phyloP scores from a whole-genome alignment of 352 stramenopile species.

The Pythium scleroteichum region DNA sequence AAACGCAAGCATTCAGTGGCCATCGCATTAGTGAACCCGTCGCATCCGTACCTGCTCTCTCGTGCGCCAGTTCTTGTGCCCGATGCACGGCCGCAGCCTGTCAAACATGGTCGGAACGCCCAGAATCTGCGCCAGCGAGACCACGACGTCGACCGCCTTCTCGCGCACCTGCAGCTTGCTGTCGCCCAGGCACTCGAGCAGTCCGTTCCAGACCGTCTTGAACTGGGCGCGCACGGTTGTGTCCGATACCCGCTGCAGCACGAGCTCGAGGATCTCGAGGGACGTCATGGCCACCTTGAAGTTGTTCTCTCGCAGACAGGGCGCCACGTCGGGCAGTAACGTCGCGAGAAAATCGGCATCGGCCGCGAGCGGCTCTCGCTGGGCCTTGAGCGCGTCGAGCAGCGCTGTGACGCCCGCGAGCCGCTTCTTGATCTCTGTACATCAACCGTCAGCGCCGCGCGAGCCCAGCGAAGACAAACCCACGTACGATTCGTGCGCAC shows the following conservation, averaged over 20 bases:
- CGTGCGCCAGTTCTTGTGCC: slow-evolving; percentile 86
- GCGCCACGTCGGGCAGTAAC: slow-evolving; percentile 56
- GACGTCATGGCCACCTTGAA: slow-evolving; percentile 71
- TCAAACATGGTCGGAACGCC: slow-evolving; percentile 65
- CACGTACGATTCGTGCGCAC: slow-evolving; percentile 56
- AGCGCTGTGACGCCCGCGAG: slow-evolving; percentile 64
- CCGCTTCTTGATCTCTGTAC: slow-evolving; percentile 80
- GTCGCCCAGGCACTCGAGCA: slow-evolving; percentile 77
- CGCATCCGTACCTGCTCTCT: slow-evolving; percentile 79
- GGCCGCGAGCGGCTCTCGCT: slow-evolving; percentile 24
- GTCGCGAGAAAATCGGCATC: slow-evolving; percentile 41
- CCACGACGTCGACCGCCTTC: slow-evolving; percentile 73
- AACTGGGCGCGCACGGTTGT: slow-evolving; percentile 48
- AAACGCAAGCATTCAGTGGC: not conserved
- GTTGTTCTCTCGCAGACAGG: slow-evolving; percentile 84
- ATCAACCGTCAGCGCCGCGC: not conserved
- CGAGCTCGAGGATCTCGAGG: slow-evolving; percentile 62
- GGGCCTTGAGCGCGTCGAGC: slow-evolving; percentile 40
- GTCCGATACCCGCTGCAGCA: slow-evolving; percentile 51
- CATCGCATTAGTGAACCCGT: not conserved
- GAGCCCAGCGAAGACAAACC: not conserved
- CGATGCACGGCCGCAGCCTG: slow-evolving; percentile 33
- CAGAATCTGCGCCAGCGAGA: slow-evolving; percentile 63
- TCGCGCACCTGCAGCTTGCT: slow-evolving; percentile 73
- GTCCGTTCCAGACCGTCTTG: slow-evolving; percentile 65